Evolutionary conservation across 805 yeast species (phyloP).

Genomic region (Allodekkera sacchari): DNA sequence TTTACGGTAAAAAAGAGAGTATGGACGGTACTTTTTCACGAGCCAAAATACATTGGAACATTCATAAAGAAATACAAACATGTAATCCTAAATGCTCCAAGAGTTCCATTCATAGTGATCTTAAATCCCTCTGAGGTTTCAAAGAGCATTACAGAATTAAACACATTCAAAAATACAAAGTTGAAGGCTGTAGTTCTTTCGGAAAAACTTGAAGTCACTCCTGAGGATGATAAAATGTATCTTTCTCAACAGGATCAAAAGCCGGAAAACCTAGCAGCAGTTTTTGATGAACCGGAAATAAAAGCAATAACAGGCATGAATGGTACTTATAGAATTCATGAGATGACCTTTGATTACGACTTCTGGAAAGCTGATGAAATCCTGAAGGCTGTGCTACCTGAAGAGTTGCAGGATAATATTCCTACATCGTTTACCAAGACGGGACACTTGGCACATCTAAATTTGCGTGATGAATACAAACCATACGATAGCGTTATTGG

Average conservation of each 20-base stretch:
- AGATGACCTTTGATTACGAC: conserved; percentile 53
- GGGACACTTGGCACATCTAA: conserved; percentile 94
- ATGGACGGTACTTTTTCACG: conserved; percentile 61
- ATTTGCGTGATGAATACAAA: conserved; percentile 73
- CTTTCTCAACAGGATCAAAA: conserved; percentile 1
- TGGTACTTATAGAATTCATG: conserved; percentile 43
- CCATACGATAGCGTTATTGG: conserved; percentile 81
- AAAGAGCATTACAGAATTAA: conserved; percentile 3
- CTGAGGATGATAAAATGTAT: conserved; percentile 18
- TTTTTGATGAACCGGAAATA: conserved; percentile 35
- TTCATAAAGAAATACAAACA: conserved; percentile 51
- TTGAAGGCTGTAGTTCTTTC: conserved; percentile 53
- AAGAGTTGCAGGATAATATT: conserved; percentile 53
- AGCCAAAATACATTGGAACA: conserved; percentile 51
- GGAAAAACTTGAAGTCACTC: conserved; percentile 37
- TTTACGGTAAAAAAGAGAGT: conserved; percentile 52
- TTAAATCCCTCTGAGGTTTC: conserved; percentile 13
- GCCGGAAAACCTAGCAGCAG: conserved; percentile 8
- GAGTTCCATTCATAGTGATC: conserved; percentile 61
- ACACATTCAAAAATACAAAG: conserved; percentile 21
- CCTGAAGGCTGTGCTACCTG: conserved; percentile 69
- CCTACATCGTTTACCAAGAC: conserved; percentile 91
- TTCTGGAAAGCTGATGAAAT: conserved; percentile 92
- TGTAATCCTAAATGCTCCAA: conserved; percentile 64
- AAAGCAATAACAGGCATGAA: conserved; percentile 38